Evolutionary conservation across 495 filamentous ascomycete genomes (phyloP), one percentile per base, ranked within the genome.

Genomic region (Penicillium pulvis): DNA sequence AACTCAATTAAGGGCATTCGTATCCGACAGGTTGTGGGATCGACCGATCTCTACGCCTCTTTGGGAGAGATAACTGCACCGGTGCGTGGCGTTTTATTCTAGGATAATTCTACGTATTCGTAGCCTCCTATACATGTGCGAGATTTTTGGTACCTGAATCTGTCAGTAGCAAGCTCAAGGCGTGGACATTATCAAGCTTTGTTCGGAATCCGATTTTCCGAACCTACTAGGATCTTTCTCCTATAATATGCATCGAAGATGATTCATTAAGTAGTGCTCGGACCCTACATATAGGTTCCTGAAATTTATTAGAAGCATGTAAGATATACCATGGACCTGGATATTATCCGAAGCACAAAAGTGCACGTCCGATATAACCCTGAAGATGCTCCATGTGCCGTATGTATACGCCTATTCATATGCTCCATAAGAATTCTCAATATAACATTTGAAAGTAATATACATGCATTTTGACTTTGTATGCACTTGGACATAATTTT

Each of bases 1-100:
- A 65, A 67, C 62, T 67, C 59, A 62, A 67, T 65, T 65, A 31
- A 36, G 36, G 56, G 56, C 53, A 63, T 48, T 59, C 35, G 42
- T 56, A 59, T 63, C 56, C 61, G 56, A 56, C 55, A 43, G 41
- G n/a, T 35, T 47, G n/a, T 49, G 28, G 45, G 59, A 67, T 60
- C 62, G 56, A 53, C 59, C 45, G 56, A 65, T 58, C 54, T 53
- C 14, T 51, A 44, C 43, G 17, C 48, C 24, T 42, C 20, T 42
- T 56, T 47, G 17, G 53, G 30, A 50, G 50, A 42, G 51, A 49
- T 33, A 26, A n/a, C 39, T 58, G 24, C 51, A 41, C 24, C 31
- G 44, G 51, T 51, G 48, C 31, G 53, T 57, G 53, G 49, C n/a
- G 23, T 51, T 44, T 53, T 42, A 11, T 2, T 3, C 4, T 41